Evolutionary conservation across 495 filamentous ascomycete genomes (phyloP), one percentile per base, ranked within the genome.

Genomic region (Corynascus novoguineensis): DNA sequence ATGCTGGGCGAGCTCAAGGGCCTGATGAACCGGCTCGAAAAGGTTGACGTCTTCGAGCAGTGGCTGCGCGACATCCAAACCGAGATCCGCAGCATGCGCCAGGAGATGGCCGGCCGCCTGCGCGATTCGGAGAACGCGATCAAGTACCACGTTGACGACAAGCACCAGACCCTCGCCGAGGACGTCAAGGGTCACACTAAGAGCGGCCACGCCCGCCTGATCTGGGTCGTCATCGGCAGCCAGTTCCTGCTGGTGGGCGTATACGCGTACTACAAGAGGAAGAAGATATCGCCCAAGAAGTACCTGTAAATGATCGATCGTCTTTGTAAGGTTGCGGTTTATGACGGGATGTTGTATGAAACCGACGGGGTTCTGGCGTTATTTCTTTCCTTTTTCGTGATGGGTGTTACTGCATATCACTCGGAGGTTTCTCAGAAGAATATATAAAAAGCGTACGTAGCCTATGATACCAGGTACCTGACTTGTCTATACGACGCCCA

Each of bases 221-320:
- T 96, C 55, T 78, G 86, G 68, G 71, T 90, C 34, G 78, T 95
- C 38, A 75, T 98, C 45, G 82, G 80, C 29, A 83, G 89, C 63
- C 92, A 97, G 75, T 65, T 85, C 24, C 51, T 91, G 65, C 68
- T 93, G 21, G 81, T 81, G 3, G 82, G 65, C 8, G 80, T 75
- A 17, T 98, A 91, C 70, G 64, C 92, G 21, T 66, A 85, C 44
- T 96, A 97, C 73, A 96, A 96, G 78, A 78, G 84, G 58, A 82
- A 85, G 61, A 85, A 87, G 72, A 82, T 79, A 58, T 79, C 81
- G 65, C 89, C 91, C 31, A 97, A 97, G 83, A 98, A 98, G 70
- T 98, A 90, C 71, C 73, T 98, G 61, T 98, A 60, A 29, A 4
- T 50, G 52, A 31, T 35, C n/a, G n/a, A n/a, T n/a, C n/a, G 19